A percentile compares a stretch with the other conserved stretches of the same genome.
Conservation (phyloP, 306 rosid genomes). For the Alnus rubra region DNA sequence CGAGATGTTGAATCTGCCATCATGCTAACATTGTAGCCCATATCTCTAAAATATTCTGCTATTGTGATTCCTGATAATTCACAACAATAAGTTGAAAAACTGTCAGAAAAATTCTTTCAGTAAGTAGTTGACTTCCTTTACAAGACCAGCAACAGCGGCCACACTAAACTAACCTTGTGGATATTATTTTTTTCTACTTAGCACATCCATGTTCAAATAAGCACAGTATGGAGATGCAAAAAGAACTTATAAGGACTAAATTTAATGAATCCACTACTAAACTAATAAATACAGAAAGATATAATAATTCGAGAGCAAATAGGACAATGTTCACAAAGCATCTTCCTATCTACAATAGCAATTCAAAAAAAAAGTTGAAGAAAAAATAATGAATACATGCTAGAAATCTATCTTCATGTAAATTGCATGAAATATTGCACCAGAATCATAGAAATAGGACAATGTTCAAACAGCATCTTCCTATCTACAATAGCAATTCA, state of each 20-base stretch:
- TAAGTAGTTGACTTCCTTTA: conserved; percentile 2
- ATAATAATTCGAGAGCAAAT: background rate
- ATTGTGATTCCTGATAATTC: conserved; percentile 83
- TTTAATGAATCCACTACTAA: background rate
- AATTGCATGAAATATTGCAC: background rate
- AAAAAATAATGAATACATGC: background rate
- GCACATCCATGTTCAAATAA: background rate
- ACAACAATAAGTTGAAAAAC: conserved; percentile 18
- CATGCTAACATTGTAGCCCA: conserved; percentile 99
- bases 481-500: background rate
- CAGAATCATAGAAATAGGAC: background rate
- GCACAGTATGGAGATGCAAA: background rate
- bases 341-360: background rate
- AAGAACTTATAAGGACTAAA: background rate
- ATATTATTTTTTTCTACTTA: background rate
- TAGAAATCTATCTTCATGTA: background rate
- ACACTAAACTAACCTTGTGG: background rate
- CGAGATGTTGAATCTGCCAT: conserved; percentile 99
- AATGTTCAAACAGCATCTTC: background rate
- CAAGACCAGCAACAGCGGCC: background rate
- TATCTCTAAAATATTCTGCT: conserved; percentile 98
- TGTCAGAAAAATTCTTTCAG: background rate
- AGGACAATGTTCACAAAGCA: background rate
- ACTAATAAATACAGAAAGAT: background rate
- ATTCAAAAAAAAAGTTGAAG: background rate